These are phyloP conservation scores for Naganishia sp. DNA, from an alignment of 1,284 basidiomycete genomes.

Conservation along the genomic window DNA sequence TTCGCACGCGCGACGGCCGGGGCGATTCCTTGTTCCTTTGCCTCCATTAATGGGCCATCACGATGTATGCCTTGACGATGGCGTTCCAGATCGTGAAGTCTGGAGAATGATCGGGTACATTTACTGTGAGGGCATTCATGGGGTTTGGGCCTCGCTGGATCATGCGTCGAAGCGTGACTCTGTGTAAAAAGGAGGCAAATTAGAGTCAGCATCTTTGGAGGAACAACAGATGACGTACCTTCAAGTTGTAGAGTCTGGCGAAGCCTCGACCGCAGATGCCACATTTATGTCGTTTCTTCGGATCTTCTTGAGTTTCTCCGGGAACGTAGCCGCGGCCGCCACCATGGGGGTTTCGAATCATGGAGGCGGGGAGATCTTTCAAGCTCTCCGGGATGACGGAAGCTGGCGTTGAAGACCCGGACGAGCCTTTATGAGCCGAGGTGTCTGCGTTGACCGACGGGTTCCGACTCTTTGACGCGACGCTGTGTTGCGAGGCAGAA, in stretches of 20 bases:
- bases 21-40: slow-evolving; percentile 50
- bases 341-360: slow-evolving; percentile 47
- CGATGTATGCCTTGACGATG: slow-evolving; percentile 55
- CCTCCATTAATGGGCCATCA: slow-evolving; percentile 53
- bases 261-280: slow-evolving; percentile 53
- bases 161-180: slow-evolving; percentile 54
- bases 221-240: slow-evolving; percentile 36
- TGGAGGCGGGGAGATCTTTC: slow-evolving; percentile 14
- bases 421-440: not conserved
- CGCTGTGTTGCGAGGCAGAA: too few species aligned
- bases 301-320: slow-evolving; percentile 54
- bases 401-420: slow-evolving; percentile 5
- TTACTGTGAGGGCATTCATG: slow-evolving; percentile 51
- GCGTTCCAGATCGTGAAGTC: slow-evolving; percentile 55
- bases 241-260: slow-evolving; percentile 55
- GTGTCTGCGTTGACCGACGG: too few species aligned
- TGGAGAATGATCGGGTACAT: slow-evolving; percentile 54
- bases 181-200: slow-evolving; percentile 20
- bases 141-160: slow-evolving; percentile 54
- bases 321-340: slow-evolving; percentile 54
- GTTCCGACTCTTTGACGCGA: too few species aligned
- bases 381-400: slow-evolving; percentile 13
- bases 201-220: slow-evolving; percentile 30
- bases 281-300: slow-evolving; percentile 56
- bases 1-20: slow-evolving; percentile 52